Conservation (phyloP, 2,329 filamentous ascomycete genomes). For the Colletotrichum liriopes region DNA sequence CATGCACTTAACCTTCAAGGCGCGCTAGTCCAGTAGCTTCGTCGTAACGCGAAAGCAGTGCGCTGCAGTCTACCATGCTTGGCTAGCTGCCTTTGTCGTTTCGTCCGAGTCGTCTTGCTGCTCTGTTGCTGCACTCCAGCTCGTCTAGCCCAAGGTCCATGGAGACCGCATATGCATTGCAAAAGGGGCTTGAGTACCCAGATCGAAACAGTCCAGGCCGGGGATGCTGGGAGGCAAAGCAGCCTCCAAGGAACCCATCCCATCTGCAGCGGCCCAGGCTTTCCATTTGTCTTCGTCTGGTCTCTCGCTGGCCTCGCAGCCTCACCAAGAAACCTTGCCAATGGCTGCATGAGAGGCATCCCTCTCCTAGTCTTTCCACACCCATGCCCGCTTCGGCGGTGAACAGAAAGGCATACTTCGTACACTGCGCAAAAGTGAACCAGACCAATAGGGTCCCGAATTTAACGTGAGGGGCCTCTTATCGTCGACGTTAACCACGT, state of each 20-base stretch:
- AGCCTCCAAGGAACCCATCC: slow-evolving; percentile 15
- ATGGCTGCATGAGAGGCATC: slow-evolving; percentile 7
- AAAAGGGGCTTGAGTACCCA: slow-evolving; percentile 37
- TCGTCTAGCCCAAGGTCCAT: slow-evolving; percentile 31
- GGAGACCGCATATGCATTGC: slow-evolving; percentile 39
- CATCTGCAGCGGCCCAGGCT: slow-evolving; percentile 19
- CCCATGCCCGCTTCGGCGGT: slow-evolving; percentile 36
- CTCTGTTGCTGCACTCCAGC: slow-evolving; percentile 18
- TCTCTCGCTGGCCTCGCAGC: slow-evolving; percentile 7
- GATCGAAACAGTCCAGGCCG: slow-evolving; percentile 36
- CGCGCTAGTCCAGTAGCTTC: slow-evolving; percentile 15
- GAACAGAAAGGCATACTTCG: slow-evolving; percentile 8
- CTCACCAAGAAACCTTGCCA: slow-evolving; percentile 1
- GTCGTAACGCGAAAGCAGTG: slow-evolving; percentile 10
- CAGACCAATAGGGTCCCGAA: slow-evolving; percentile 3
- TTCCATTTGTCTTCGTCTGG: slow-evolving; percentile 14
- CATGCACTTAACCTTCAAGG: slow-evolving; percentile 19
- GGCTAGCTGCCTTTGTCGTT: neutral
- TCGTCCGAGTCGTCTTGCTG: slow-evolving; percentile 4
- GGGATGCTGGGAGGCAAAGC: slow-evolving; percentile 18
- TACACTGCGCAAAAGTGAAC: slow-evolving; percentile 7
- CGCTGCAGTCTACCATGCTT: slow-evolving; percentile 4
- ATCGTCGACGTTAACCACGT: slow-evolving; percentile 5
- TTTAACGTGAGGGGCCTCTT: neutral
- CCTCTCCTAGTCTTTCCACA: slow-evolving; percentile 2